phyloP scores from a whole-genome alignment of 495 filamentous ascomycete genomes.

The Trichoderma parareesei region DNA sequence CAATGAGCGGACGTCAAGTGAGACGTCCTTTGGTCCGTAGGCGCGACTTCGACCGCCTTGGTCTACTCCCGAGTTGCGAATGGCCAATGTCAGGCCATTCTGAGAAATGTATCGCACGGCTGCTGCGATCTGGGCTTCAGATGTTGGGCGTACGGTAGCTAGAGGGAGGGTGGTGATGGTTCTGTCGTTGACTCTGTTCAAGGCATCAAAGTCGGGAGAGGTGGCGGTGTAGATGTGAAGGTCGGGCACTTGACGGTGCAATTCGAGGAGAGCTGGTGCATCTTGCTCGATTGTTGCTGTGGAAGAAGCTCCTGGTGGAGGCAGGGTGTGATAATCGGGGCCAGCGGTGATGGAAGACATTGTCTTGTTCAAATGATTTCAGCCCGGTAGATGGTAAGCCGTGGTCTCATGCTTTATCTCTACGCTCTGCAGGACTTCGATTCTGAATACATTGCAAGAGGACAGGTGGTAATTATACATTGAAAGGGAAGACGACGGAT shows the following conservation, averaged over 20 bases:
- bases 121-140: background rate
- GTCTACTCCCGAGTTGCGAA: background rate
- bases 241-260: background rate
- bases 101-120: conserved; percentile 2
- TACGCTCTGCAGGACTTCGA: too few species aligned
- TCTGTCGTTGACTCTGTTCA: background rate
- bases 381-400: too few species aligned
- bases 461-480: too few species aligned
- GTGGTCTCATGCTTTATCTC: too few species aligned
- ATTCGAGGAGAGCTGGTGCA: background rate
- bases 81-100: background rate
- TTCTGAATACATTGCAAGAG: too few species aligned
- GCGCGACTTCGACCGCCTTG: background rate
- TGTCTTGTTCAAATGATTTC: background rate
- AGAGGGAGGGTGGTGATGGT: background rate
- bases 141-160: background rate
- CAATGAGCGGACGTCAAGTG: background rate
- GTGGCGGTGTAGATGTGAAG: background rate
- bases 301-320: conserved; percentile 2
- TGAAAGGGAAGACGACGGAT: too few species aligned
- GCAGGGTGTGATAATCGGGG: background rate
- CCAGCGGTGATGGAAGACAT: background rate
- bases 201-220: background rate
- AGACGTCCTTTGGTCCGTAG: background rate
- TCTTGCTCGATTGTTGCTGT: background rate